Percentiles rank a stretch among this genome's conserved stretches.
Evolutionary conservation across 176 grass and related monocot genomes (phyloP).

Genomic region (Echinochloa phyllopogon): DNA sequence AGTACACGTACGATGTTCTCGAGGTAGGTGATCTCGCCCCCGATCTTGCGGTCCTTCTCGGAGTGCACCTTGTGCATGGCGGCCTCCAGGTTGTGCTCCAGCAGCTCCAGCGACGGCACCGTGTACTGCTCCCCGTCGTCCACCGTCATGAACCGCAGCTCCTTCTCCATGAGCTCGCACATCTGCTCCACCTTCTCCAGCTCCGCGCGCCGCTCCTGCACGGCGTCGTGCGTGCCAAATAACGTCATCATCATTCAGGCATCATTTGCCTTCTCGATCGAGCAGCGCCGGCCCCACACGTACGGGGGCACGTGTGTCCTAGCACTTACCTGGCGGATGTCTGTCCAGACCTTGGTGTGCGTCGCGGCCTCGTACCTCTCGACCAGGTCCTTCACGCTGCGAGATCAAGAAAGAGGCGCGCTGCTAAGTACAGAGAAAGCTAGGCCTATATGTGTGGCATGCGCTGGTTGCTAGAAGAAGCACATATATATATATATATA

Average conservation of each 20-base stretch:
- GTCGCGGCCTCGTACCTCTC: conserved; percentile 85
- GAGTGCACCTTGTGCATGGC: conserved; percentile 74
- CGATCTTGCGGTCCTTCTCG: conserved; percentile 90
- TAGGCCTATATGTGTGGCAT: background rate
- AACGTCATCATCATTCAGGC: background rate
- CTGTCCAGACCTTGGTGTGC: conserved; percentile 75
- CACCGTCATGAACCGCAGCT: conserved; percentile 88
- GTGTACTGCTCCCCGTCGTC: conserved; percentile 69
- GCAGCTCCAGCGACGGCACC: conserved; percentile 63
- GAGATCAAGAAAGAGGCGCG: background rate
- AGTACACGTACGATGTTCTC: conserved; percentile 50
- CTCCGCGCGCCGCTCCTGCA: conserved; percentile 75
- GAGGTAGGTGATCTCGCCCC: conserved; percentile 68
- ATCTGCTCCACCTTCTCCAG: conserved; percentile 73
- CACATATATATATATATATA: too few species aligned
- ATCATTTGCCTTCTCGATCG: background rate
- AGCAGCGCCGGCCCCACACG: too few species aligned
- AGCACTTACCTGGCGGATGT: conserved; percentile 59
- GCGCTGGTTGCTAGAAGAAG: background rate
- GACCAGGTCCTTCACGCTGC: conserved; percentile 71
- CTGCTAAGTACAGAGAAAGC: too few species aligned
- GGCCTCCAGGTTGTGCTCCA: conserved; percentile 81
- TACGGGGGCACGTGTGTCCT: too few species aligned
- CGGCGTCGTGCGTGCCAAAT: background rate
- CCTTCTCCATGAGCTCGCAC: conserved; percentile 82